Conservation (phyloP, 179 eudicot genomes). For the Monotropa hypopitys region DNA sequence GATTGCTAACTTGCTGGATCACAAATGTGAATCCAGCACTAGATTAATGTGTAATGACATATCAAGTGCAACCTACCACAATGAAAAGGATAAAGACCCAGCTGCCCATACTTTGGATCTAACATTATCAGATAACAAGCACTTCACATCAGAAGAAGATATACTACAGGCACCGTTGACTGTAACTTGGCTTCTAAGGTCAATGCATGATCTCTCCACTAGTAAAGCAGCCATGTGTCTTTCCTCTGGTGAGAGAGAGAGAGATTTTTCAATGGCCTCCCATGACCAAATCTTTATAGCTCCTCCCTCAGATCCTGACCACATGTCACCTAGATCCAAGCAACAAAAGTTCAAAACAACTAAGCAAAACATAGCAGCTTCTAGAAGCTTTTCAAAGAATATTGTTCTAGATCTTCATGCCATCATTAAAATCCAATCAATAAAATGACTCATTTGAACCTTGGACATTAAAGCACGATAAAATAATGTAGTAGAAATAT, state of each 20-base stretch:
- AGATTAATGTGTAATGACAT: neutral
- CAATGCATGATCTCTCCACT: slow-evolving; percentile 68
- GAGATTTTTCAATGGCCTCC: slow-evolving; percentile 82
- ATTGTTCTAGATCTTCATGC: neutral
- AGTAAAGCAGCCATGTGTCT: slow-evolving; percentile 89
- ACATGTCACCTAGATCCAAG: slow-evolving; percentile 62
- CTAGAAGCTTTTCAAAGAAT: neutral
- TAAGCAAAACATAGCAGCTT: neutral
- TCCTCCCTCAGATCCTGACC: slow-evolving; percentile 89
- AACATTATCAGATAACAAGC: slow-evolving; percentile 52
- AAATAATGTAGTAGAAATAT: neutral
- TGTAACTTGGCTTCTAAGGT: slow-evolving; percentile 77
- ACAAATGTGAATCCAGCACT: neutral
- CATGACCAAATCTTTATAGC: slow-evolving; percentile 79
- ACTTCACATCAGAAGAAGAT: slow-evolving; percentile 82
- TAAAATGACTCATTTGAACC: neutral
- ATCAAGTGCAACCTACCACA: slow-evolving; percentile 46
- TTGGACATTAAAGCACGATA: neutral
- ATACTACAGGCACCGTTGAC: slow-evolving; percentile 83
- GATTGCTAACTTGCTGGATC: neutral
- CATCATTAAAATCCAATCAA: neutral
- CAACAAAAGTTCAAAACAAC: neutral
- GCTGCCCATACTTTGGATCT: slow-evolving; percentile 84
- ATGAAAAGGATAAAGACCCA: slow-evolving; percentile 66
- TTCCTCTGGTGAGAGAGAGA: slow-evolving; percentile 74